Evolutionary conservation across 352 stramenopile genomes (phyloP), one percentile per base, ranked within the genome.

Genomic region (Globisporangium solare): DNA sequence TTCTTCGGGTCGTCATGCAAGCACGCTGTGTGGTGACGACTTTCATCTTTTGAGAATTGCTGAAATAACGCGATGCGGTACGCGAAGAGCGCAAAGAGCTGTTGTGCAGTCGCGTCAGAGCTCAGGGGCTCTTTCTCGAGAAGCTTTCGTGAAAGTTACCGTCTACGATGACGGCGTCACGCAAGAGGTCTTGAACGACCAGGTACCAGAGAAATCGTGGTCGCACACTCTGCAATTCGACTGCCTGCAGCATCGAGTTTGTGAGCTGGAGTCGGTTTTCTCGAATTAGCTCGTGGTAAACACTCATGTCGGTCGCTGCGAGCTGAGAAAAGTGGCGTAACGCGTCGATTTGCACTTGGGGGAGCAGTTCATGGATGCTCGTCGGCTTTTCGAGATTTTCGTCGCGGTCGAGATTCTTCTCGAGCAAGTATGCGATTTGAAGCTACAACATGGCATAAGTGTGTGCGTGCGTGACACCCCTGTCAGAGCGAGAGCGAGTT

Each of bases 181-280:
- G 73, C 31, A 84, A 47, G 46, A 63, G 73, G 49, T 86, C 76
- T 20, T 76, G 31, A 7, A 73, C 70, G 22, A 79, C 54, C 1
- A 55, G 71, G 51, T 74, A 79, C 51, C 62, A 64, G 11, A 72
- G 35, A n/a, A 76, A 74, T 2, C 6, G 24, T 20, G 35, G 39
- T 3, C 11, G 42, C 24, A 10, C 27, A 35, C 27, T 10, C 48
- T 49, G 42, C 14, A 31, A 1, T 27, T 35, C 17, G 18, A 13
- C 13, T 17, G n/a, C 4, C 13, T 7, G n/a, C 31, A 32, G 32
- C 10, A 35, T 24, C 31, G 45, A 51, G 1, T 55, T 17, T 14
- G 13, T 31, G 6, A n/a, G 10, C 17, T 35, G 22, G 18, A 32
- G 20, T 45, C 51, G n/a, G 0, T n/a, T 21, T 31, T 20, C 4